These are phyloP conservation scores for Grosmannia huntii DNA, from an alignment of 2,329 filamentous ascomycete genomes.

Conservation along the genomic window DNA sequence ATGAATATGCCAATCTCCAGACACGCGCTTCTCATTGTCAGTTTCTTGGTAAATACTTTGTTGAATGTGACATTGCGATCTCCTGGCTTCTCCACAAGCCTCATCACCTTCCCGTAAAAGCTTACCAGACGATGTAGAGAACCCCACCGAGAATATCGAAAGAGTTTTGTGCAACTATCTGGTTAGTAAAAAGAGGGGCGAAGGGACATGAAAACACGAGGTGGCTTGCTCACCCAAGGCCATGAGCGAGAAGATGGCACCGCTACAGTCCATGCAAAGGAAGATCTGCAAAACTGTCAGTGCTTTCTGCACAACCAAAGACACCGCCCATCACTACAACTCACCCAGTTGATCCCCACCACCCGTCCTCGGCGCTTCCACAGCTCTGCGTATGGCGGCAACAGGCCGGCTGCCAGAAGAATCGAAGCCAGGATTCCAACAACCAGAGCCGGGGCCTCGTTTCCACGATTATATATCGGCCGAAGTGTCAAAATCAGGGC, in stretches of 20 bases:
- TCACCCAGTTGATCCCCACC: slow-evolving; percentile 41
- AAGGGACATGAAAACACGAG: no score
- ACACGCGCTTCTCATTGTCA: slow-evolving; percentile 26
- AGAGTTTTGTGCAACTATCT: slow-evolving; percentile 40
- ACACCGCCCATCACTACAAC: neutral
- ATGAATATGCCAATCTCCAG: slow-evolving; percentile 48
- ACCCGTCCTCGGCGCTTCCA: slow-evolving; percentile 49
- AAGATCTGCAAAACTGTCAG: slow-evolving; percentile 27
- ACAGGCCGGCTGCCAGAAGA: slow-evolving; percentile 40
- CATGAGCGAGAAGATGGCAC: slow-evolving; percentile 52
- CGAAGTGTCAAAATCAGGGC: slow-evolving; percentile 44
- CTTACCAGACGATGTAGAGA: slow-evolving; percentile 47
- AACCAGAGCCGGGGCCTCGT: slow-evolving; percentile 38
- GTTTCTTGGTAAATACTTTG: neutral
- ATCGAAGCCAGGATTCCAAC: slow-evolving; percentile 46
- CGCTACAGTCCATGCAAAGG: slow-evolving; percentile 44
- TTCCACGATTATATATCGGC: slow-evolving; percentile 40
- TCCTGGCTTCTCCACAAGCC: no score
- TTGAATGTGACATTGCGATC: no score
- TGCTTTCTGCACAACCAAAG: neutral
- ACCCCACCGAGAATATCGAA: slow-evolving; percentile 50
- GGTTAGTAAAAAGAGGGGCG: neutral
- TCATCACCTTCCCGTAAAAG: no score
- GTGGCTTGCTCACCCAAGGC: slow-evolving; percentile 34
- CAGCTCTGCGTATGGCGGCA: slow-evolving; percentile 49